Base-by-base conservation (phyloP, 768 basidiomycete species). In the Boletus bicolor region DNA sequence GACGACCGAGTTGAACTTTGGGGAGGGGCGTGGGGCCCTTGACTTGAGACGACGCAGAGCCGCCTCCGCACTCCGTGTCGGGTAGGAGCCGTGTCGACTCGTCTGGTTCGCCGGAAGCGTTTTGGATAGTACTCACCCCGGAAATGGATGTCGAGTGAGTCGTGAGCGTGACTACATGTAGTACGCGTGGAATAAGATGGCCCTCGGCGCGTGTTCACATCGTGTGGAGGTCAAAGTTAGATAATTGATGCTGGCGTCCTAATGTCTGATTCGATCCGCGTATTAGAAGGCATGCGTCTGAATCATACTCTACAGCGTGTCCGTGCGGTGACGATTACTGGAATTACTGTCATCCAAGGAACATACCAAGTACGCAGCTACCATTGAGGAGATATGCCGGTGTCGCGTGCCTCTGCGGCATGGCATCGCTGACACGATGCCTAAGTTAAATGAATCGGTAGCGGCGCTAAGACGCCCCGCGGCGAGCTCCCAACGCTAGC, bases 81-180 rank as follows among this genome's bases (percentile, higher is more conserved):
- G 21, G 42, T 17, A 45, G 32, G n/a, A 56, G 55, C 8, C 30
- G 55, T 15, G 44, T 56, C 24, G 43, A 38, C 9, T 56, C 55
- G 36, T 39, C 44, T 8, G 37, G 44, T 26, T 43, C 36, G 12
- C 24, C 12, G 10, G 19, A 6, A 38, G 32, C n/a, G 5, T 24
- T 24, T 34, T 17, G 21, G 36, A 35, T n/a, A 6, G 32, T 14
- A 24, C 24, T 37, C 4, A n/a, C 19, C 41, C 4, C 0, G 3
- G 49, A 26, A 49, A 53, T 53, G 50, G 48, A 19, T 4, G 5
- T 43, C 15, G 41, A 42, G 26, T 26, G 19, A 41, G 44, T 53
- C 19, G 7, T 35, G 10, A 21, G 24, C 10, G 17, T 39, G 35
- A 21, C 17, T 4, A 7, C 7, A n/a, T 11, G 7, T 3, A 17